A percentile compares a stretch with the other conserved stretches of the same genome.
Evolutionary conservation across 2,329 filamentous ascomycete species (phyloP).

Genomic region (Drechslerella coelobrocha): DNA sequence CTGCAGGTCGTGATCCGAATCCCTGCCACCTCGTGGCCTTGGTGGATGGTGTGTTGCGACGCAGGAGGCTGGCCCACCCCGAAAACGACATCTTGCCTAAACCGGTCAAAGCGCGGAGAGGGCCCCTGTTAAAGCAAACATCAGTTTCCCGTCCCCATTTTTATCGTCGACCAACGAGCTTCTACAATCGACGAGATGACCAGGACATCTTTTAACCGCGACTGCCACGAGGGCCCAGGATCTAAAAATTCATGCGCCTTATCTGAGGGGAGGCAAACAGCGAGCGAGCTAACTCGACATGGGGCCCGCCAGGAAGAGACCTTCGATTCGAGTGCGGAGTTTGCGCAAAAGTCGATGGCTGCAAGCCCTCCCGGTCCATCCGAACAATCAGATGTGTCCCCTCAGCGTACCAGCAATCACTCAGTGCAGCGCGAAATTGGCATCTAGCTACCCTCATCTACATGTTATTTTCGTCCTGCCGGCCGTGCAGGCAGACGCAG

Average conservation of each 20-base stretch:
- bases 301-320: conserved; percentile 7
- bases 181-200: background rate
- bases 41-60: background rate
- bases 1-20: background rate
- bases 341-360: conserved; percentile 13
- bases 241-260: conserved; percentile 16
- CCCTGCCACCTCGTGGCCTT: conserved; percentile 3
- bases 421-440: conserved; percentile 31
- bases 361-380: conserved; percentile 23
- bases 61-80: conserved; percentile 3
- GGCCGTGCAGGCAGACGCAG: conserved; percentile 29
- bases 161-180: background rate
- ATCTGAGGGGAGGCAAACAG: conserved; percentile 11
- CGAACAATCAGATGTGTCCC: conserved; percentile 17
- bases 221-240: background rate
- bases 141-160: background rate
- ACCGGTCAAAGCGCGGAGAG: conserved; percentile 13
- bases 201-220: conserved; percentile 3
- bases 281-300: background rate
- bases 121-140: background rate
- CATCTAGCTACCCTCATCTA: background rate
- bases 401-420: conserved; percentile 36
- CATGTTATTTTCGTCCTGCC: conserved; percentile 6
- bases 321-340: conserved; percentile 31
- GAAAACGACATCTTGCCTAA: conserved; percentile 17